Percentiles rank a stretch among this genome's conserved stretches.
Conservation (phyloP, 371 early-diverging fungal species). For the Syncephalastrum racemosum region DNA sequence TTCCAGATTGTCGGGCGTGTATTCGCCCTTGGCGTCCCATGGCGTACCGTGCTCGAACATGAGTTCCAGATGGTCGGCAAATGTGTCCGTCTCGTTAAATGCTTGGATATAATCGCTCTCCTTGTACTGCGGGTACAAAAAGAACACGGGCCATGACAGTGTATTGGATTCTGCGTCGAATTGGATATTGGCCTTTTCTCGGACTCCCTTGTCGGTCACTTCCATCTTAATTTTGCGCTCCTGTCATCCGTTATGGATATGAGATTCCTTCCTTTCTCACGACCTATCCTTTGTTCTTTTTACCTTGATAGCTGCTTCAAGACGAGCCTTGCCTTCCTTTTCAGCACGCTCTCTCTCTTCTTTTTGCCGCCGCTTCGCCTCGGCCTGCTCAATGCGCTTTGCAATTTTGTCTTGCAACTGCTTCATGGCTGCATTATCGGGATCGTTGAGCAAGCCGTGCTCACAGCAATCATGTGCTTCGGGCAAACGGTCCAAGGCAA, state of each 20-base stretch:
- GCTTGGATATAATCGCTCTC: conserved; percentile 89
- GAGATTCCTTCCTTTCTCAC: not conserved
- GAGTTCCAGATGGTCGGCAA: conserved; percentile 80
- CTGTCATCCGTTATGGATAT: conserved; percentile 22
- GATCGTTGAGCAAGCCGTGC: conserved; percentile 67
- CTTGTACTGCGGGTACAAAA: conserved; percentile 93
- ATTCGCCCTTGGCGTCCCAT: conserved; percentile 78
- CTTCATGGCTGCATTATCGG: conserved; percentile 66
- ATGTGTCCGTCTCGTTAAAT: conserved; percentile 82
- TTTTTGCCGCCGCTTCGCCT: conserved; percentile 43
- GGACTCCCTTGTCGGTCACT: conserved; percentile 42
- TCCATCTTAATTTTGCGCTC: conserved; percentile 56
- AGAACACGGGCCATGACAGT: conserved; percentile 85
- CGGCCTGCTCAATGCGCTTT: conserved; percentile 39
- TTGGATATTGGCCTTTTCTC: conserved; percentile 57
- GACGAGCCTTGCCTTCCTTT: conserved; percentile 41
- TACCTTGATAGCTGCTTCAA: conserved; percentile 54
- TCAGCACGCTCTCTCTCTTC: conserved; percentile 48
- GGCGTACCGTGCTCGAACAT: conserved; percentile 83
- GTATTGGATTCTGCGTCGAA: conserved; percentile 63
- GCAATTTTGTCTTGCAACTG: conserved; percentile 42
- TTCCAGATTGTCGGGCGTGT: conserved; percentile 70
- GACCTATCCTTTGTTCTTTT: not conserved
- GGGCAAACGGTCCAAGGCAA: conserved; percentile 71
- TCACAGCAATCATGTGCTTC: conserved; percentile 89